Conservation (phyloP, 2,329 filamentous ascomycete species). For the Talaromyces amestolkiae region DNA sequence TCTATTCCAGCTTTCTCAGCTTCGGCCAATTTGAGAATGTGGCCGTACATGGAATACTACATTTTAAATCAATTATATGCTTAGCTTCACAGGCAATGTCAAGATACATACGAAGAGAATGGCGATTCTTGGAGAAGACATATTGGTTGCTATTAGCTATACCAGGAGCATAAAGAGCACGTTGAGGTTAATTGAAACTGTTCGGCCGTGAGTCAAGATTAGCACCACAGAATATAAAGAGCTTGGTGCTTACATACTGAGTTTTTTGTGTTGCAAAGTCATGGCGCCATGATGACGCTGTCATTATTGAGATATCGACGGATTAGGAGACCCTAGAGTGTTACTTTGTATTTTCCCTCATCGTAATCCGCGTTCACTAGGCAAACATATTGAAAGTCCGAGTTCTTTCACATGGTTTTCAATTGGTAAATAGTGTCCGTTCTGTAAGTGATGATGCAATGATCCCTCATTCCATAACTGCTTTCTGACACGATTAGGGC, state of each 20-base stretch:
- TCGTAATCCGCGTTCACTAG: background rate
- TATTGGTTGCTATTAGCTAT: background rate
- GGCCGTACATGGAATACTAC: constrained; percentile 92
- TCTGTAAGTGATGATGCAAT: background rate
- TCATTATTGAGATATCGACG: background rate
- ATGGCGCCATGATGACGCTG: constrained; percentile 9
- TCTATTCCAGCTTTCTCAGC: constrained; percentile 89
- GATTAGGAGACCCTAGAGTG: background rate
- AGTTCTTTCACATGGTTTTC: background rate
- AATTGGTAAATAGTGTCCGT: background rate
- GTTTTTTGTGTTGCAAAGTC: constrained; percentile 32
- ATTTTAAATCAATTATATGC: background rate
- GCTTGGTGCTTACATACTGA: background rate
- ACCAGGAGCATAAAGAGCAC: background rate
- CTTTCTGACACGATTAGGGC: background rate
- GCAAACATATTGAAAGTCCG: background rate
- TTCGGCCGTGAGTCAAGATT: background rate
- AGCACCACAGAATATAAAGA: background rate
- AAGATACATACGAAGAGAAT: constrained; percentile 72
- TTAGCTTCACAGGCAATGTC: background rate
- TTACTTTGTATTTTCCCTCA: background rate
- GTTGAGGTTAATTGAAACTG: background rate
- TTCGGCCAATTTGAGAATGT: constrained; percentile 78
- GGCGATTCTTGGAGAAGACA: constrained; percentile 65
- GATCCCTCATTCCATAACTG: background rate